Evolutionary conservation across 768 basidiomycete species (phyloP).

Genomic region (Crucibulum laeve): DNA sequence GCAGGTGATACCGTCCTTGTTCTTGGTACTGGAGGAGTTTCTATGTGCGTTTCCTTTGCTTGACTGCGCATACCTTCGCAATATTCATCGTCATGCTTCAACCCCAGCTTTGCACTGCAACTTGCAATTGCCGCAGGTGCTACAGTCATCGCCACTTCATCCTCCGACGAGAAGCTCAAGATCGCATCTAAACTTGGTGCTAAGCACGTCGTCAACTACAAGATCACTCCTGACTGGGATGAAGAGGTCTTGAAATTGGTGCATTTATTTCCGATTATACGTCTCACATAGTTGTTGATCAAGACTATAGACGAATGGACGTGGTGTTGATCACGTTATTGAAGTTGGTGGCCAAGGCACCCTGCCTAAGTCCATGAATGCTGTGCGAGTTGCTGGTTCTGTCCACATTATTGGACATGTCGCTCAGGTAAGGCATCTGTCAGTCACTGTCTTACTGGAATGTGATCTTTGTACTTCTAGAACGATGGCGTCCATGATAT

Average conservation of each 20-base stretch:
- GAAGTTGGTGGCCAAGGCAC: constrained; percentile 46
- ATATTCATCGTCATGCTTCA: not conserved
- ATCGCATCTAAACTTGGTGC: constrained; percentile 48
- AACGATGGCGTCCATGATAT: constrained; percentile 23
- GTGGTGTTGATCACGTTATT: constrained; percentile 34
- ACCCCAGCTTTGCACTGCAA: constrained; percentile 47
- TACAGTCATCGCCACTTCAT: constrained; percentile 62
- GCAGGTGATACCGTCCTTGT: constrained; percentile 58
- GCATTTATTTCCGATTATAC: constrained; percentile 10
- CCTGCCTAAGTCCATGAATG: constrained; percentile 31
- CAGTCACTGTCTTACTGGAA: not conserved
- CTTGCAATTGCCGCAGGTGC: constrained; percentile 62
- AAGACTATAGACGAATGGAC: constrained; percentile 27
- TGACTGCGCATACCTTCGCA: not conserved
- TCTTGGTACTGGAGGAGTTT: constrained; percentile 57
- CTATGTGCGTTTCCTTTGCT: constrained; percentile 30
- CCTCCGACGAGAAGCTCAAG: constrained; percentile 59
- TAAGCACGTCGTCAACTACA: constrained; percentile 60
- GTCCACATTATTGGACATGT: constrained; percentile 44
- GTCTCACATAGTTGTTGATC: not conserved
- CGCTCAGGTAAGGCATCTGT: constrained; percentile 19
- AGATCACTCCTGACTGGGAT: constrained; percentile 54
- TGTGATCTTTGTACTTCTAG: constrained; percentile 7
- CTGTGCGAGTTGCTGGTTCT: constrained; percentile 30
- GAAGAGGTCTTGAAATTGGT: constrained; percentile 43